Conservation (phyloP, 805 yeast species). For the Candida quercuum region DNA sequence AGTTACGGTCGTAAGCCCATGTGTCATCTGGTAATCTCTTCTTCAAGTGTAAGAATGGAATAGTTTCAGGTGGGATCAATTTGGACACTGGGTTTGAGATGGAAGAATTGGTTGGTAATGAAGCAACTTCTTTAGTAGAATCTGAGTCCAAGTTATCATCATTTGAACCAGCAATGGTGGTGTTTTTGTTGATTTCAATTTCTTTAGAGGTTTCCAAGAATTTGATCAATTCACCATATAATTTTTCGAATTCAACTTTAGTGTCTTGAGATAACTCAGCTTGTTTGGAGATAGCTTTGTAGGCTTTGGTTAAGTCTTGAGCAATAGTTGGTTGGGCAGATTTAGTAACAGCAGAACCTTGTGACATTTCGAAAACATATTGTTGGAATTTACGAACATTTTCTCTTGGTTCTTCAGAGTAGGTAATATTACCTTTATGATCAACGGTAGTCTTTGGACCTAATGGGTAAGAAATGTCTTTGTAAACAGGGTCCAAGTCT, state of each 20-base stretch:
- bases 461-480: conserved; percentile 90
- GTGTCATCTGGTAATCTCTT: conserved; percentile 63
- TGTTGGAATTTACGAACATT: conserved; percentile 92
- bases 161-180: conserved; percentile 46
- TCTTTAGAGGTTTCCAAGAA: conserved; percentile 66
- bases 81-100: conserved; percentile 71
- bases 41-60: conserved; percentile 93
- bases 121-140: conserved; percentile 75
- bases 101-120: conserved; percentile 68
- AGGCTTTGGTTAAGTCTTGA: conserved; percentile 79
- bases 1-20: conserved; percentile 80
- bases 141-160: conserved; percentile 46
- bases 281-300: conserved; percentile 75
- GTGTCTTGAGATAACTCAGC: conserved; percentile 55
- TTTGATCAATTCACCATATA: conserved; percentile 65
- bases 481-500: conserved; percentile 83
- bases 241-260: conserved; percentile 62
- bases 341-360: conserved; percentile 82
- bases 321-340: conserved; percentile 68
- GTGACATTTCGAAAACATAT: conserved; percentile 94
- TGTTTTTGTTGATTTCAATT: conserved; percentile 61
- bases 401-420: conserved; percentile 82
- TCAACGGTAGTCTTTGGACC: conserved; percentile 91
- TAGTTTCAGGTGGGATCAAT: conserved; percentile 71
- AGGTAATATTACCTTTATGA: conserved; percentile 79